Base-by-base conservation (phyloP, 2,329 filamentous ascomycete genomes). In the Apiospora kogelbergensis region DNA sequence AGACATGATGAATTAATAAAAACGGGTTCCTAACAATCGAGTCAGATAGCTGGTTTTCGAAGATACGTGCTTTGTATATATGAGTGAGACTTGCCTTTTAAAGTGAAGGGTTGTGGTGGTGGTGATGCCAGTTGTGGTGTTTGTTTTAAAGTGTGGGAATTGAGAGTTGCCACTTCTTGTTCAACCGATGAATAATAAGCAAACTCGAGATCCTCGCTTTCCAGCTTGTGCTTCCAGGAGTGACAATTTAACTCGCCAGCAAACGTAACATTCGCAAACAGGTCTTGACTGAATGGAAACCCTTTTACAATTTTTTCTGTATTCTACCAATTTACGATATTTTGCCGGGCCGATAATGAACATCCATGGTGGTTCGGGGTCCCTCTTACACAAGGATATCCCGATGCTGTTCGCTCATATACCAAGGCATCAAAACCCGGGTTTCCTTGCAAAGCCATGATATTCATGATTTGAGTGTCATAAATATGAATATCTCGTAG, bases 1-100 rank as follows among this genome's bases (percentile, higher is more conserved):
- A 46, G 80, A 77, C 81, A 81, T 81, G 24, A 7, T 26, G n/a
- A 67, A 15, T 30, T 20, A 13, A n/a, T 7, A 41, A 20, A 10
- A 33, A 10, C 3, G 6, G 15, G 7, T 30, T 33, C 7, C 17
- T 60, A n/a, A 9, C 22, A 37, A 57, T 11, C 5, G 48, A 20
- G 53, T 37, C 17, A 60, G 17, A 37, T 22, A 9, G 2, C 7
- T 37, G 53, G 17, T 33, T 37, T 11, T 2, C n/a, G 9, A n/a
- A 33, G 3, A n/a, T 37, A n/a, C 6, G 17, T 11, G 20, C 10
- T 10, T 26, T 24, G 5, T 9, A 5, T 30, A 33, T n/a, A 24
- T n/a, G n/a, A 37, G 26, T 37, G 3, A n/a, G 7, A 37, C 9
- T 33, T 37, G 3, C 26, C 26, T 60, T n/a, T n/a, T 15, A 20